phyloP scores from a whole-genome alignment of 345 rosid genomes.

The Syzygium oleosum region DNA sequence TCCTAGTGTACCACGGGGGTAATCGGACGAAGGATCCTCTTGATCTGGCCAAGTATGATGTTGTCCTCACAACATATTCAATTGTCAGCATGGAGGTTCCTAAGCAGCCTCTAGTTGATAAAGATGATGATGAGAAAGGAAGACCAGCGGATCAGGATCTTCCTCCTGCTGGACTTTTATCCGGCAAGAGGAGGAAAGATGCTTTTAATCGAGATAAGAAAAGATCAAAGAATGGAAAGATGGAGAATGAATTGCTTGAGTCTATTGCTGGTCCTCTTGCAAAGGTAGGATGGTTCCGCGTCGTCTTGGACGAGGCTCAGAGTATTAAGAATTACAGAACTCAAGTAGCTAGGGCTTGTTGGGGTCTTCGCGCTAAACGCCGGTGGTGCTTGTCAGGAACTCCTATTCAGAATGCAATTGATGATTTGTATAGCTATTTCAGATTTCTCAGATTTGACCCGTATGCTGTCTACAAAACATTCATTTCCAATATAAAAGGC shows the following conservation, averaged over 20 bases:
- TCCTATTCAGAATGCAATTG: constrained; percentile 94
- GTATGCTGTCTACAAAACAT: constrained; percentile 48
- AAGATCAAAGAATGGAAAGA: constrained; percentile 46
- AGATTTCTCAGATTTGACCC: constrained; percentile 94
- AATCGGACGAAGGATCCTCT: constrained; percentile 80
- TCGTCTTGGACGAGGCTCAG: constrained; percentile 96
- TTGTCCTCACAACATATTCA: constrained; percentile 89
- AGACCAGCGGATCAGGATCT: constrained; percentile 28
- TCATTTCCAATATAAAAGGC: constrained; percentile 52
- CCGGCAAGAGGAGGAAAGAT: constrained; percentile 51
- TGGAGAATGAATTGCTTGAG: constrained; percentile 31
- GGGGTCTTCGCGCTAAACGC: constrained; percentile 98
- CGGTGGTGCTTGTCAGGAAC: constrained; percentile 99
- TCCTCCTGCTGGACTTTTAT: constrained; percentile 21
- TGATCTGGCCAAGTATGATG: constrained; percentile 83
- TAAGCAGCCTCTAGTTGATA: constrained; percentile 62
- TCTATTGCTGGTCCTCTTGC: constrained; percentile 74
- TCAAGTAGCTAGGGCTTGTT: constrained; percentile 96
- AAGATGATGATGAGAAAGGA: constrained; percentile 46
- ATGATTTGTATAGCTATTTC: constrained; percentile 96
- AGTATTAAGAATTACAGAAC: constrained; percentile 95
- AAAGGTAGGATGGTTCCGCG: constrained; percentile 91
- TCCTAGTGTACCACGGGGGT: constrained; percentile 88
- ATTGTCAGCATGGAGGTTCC: constrained; percentile 99
- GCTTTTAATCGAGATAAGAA: constrained; percentile 44